phyloP scores from a whole-genome alignment of 768 basidiomycete species.

The Tylopilus sp. region DNA sequence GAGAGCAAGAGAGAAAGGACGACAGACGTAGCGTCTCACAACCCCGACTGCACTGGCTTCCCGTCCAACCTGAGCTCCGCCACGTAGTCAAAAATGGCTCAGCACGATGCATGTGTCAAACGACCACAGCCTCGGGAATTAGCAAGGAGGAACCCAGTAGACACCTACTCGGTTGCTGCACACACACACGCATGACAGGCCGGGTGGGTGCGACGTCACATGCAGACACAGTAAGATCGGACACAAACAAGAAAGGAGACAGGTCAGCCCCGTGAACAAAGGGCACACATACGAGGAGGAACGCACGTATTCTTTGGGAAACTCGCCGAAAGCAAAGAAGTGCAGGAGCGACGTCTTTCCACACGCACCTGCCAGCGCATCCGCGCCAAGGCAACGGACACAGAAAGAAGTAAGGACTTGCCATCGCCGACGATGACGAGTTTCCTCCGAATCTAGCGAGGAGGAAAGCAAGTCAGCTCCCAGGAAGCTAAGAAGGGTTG shows the following conservation, averaged over 20 bases:
- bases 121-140: too few relatives aligned
- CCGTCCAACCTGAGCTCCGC: slow-evolving; percentile 97
- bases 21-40: slow-evolving; percentile 99
- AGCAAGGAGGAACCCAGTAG: background rate
- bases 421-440: slow-evolving; percentile 98
- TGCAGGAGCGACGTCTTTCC: slow-evolving; percentile 92
- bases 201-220: too few relatives aligned
- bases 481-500: background rate
- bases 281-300: background rate
- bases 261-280: too few relatives aligned
- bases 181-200: background rate
- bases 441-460: slow-evolving; percentile 80
- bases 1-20: background rate
- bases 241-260: too few relatives aligned
- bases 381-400: too few relatives aligned
- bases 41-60: slow-evolving; percentile 92
- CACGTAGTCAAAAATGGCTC: slow-evolving; percentile 94
- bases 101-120: background rate
- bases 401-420: slow-evolving; percentile 36
- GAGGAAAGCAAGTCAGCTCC: background rate
- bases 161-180: slow-evolving; percentile 43
- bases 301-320: slow-evolving; percentile 93
- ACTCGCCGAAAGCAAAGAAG: slow-evolving; percentile 91
- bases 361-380: slow-evolving; percentile 96
- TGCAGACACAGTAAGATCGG: too few relatives aligned